These are phyloP conservation scores for Meyerozyma sp. DNA, from an alignment of 1,139 yeast species.

Conservation along the genomic window DNA sequence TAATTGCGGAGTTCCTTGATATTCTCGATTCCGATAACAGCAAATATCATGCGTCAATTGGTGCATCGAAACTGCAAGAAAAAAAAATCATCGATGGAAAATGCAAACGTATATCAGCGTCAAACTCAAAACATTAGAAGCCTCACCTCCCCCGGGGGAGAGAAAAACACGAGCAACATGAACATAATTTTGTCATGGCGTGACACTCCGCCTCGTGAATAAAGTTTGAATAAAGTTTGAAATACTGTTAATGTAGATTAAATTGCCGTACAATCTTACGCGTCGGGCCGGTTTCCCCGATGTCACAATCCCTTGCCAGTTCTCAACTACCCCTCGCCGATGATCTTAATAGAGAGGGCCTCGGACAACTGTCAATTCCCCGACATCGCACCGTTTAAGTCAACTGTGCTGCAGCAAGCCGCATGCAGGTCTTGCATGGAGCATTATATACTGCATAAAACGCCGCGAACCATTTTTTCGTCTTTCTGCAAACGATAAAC, in stretches of 20 bases:
- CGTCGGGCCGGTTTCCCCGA: too few relatives aligned
- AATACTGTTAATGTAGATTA: too few relatives aligned
- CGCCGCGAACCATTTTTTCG: conserved; percentile 1
- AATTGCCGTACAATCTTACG: too few relatives aligned
- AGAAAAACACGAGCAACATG: too few relatives aligned
- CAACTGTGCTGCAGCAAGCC: conserved; percentile 1
- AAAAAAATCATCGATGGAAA: background rate
- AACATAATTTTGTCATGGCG: too few relatives aligned
- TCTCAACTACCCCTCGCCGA: background rate
- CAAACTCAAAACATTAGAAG: background rate
- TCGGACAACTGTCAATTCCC: background rate
- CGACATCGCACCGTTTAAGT: conserved; percentile 1
- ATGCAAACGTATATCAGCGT: background rate
- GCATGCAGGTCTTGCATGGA: background rate
- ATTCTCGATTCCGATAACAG: too few relatives aligned
- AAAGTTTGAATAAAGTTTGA: too few relatives aligned
- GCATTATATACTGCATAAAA: background rate
- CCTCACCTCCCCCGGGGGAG: too few relatives aligned
- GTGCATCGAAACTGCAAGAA: background rate
- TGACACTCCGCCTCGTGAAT: too few relatives aligned
- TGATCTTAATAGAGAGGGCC: background rate
- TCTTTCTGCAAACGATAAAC: conserved; percentile 1
- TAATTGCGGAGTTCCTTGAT: too few relatives aligned
- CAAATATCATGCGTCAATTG: too few relatives aligned
- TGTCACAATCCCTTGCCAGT: too few relatives aligned